Base-by-base conservation (phyloP, 2,329 filamentous ascomycete genomes). In the Elsinoe ampelina region DNA sequence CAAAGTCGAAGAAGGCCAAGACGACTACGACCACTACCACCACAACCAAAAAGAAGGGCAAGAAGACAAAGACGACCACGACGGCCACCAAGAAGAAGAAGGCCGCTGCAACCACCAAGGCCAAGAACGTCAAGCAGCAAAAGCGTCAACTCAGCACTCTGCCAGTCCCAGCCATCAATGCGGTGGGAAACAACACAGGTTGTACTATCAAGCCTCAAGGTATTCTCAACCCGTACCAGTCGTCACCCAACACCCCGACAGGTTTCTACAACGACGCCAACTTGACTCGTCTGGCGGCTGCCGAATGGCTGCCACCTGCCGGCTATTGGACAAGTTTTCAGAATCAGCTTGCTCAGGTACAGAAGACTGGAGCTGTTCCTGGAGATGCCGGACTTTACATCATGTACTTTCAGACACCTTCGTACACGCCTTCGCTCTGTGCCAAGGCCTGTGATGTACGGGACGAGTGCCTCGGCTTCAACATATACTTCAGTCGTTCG, bases 401-500 rank as follows among this genome's bases (percentile, higher is more conserved):
- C 17, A 59, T 60, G 30, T 60, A 57, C 48, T 43, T 54, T 2
- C 51, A 59, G 13, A 50, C 62, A 2, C 26, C 55, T 10, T 42
- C 54, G 5, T 62, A 63, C 45, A 41, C 57, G 17, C 26, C 58
- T 3, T 38, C 26, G 13, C 55, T 54, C 6, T 62, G 61, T 36
- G 61, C 61, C n/a, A 43, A 42, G 5, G 54, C 56, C 35, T 62
- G 61, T 38, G 57, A 61, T 32, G 43, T 47, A 10, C 57, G 50
- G n/a, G 54, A 55, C 35, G 60, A 60, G 30, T 63, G 61, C 26
- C 58, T 54, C n/a, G 57, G 48, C 10, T 61, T 62, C 55, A 63
- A 63, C 56, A 59, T 61, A 13, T 62, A 61, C 32, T 61, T 59
- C 11, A 57, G 62, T 17, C 50, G 61, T 5, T 57, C 58, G 13